Evolutionary conservation across 805 yeast species (phyloP), one percentile per base, ranked within the genome.

Genomic region (Monosporozyma yasuniensis): DNA sequence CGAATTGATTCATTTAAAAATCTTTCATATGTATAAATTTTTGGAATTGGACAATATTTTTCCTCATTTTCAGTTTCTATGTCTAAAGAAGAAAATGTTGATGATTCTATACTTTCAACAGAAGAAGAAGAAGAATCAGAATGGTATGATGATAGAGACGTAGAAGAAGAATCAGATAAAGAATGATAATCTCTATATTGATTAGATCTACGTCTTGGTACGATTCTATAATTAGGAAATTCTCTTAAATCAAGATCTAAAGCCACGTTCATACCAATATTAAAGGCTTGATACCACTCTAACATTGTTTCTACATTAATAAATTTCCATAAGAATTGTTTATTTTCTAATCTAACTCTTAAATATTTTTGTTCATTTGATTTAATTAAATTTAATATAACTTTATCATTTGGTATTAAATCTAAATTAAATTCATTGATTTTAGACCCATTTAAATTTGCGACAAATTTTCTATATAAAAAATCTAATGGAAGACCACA

Each of bases 401-500:
- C 27, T 42, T 41, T 47, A 23, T 48, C 47, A 19, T 28, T 18
- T 2, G 44, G 47, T 4, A 45, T 21, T 7, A 12, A 18, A 16
- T 42, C 44, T 19, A 18, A 28, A 19, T 19, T 46, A 22, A 34
- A 43, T 27, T 35, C 37, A 16, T 25, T 27, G 9, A 7, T 19
- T 6, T 35, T 12, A 7, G 16, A 8, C 5, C 41, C 39, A 11
- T 21, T 41, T 42, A 21, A 42, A 35, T 45, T 35, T 45, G 47
- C 39, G 8, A 49, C 47, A 23, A 41, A 49, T 87, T 52, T 74
- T 42, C 49, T 47, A 38, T 44, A 47, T 41, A 28, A 77, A 67
- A 88, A 89, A 66, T 91, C 98, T 2, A 80, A 72, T 0, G 98
- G 96, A 11, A 87, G 69, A 0, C 99, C 99, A 42, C 86, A 68